Evolutionary conservation across 1,284 basidiomycete species (phyloP).

Genomic region (Exobasidium rhododendri): DNA sequence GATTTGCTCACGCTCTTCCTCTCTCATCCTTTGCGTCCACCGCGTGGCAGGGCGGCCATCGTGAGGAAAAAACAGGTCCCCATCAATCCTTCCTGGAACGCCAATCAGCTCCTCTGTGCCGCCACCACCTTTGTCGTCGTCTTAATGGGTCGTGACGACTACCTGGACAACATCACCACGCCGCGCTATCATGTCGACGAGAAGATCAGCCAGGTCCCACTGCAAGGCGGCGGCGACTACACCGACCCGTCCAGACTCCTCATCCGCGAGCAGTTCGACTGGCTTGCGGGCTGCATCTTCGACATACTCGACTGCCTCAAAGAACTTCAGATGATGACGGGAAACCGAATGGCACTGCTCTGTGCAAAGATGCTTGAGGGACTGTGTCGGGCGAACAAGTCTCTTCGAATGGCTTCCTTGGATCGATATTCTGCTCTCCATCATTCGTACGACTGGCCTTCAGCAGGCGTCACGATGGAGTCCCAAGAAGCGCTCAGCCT

Average conservation of each 20-base stretch:
- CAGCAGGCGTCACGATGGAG: too few relatives aligned
- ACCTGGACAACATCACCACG: not conserved
- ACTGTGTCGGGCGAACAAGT: not conserved
- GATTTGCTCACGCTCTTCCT: not conserved
- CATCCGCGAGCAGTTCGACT: not conserved
- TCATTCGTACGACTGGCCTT: too few relatives aligned
- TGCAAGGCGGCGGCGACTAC: not conserved
- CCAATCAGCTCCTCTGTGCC: slow-evolving; percentile 1
- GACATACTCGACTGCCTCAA: not conserved
- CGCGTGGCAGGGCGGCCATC: not conserved
- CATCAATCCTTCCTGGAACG: not conserved
- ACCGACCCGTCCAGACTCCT: not conserved
- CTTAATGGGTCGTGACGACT: not conserved
- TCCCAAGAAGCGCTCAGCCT: too few relatives aligned
- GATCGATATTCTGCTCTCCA: too few relatives aligned
- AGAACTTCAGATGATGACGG: not conserved
- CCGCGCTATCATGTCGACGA: not conserved
- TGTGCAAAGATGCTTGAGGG: not conserved
- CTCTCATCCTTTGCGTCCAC: not conserved
- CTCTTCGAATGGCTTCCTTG: not conserved
- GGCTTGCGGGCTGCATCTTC: not conserved
- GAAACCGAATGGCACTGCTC: not conserved
- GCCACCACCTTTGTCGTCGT: not conserved
- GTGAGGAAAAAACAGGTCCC: not conserved
- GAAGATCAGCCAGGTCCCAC: not conserved